Base-by-base conservation (phyloP, 164 flowering plant species). In the Piper betle region DNA sequence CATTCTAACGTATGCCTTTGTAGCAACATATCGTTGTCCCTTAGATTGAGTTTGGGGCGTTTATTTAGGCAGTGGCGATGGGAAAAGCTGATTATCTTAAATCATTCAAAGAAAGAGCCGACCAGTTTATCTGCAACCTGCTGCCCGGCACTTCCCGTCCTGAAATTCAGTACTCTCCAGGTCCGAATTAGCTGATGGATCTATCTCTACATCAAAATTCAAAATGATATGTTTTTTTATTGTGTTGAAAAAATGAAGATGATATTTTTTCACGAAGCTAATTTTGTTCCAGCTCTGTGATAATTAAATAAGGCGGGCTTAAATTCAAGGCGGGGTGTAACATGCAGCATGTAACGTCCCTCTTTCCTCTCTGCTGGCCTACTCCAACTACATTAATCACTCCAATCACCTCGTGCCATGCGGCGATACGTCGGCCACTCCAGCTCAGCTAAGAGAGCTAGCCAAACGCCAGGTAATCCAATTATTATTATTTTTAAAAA, bases 341-440 rank as follows among this genome's bases (percentile, higher is more conserved):
- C 89, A 90, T 93, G 97, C 99, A 93, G 72, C 99, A 93, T 73
- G 97, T 90, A 63, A 90, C 99, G 53, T 84, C 99, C 2, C 61
- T 93, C n/a, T 90, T 9, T 90, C 90, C 70, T 75, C 88, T 43
- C 81, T 90, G 18, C 73, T 90, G 53, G 92, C 93, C 38, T 90
- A 93, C 64, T 86, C 99, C 48, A 90, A 85, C 60, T 90, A 88
- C 72, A 78, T 90, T 3, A 88, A 95, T 83, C 97, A 90, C 70
- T 75, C 99, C 85, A 85, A 83, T 68, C 75, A 79, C 70, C 78
- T 42, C 8, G 95, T 93, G 78, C 83, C 90, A 62, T 93, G 99
- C 78, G 96, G 89, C 54, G 71, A 60, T 4, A 66, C 54, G 17
- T 65, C 87, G 0, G 93, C 84, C 46, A 65, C 85, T 37, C 79